phyloP scores from a whole-genome alignment of 257 asterid genomes.

The Solanum megistacrolobum region DNA sequence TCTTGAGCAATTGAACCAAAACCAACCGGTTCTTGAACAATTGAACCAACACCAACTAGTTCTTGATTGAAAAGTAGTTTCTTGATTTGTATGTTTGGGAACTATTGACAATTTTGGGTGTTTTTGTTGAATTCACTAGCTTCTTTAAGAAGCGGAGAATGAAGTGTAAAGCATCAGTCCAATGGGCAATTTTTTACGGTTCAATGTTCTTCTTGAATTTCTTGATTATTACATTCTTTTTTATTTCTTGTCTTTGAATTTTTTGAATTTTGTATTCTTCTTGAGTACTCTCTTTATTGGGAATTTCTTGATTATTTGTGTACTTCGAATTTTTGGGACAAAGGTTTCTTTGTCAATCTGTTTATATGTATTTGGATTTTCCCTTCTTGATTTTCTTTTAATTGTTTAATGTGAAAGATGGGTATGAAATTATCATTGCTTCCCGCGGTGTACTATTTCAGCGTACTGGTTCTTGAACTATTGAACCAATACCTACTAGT shows the following conservation, averaged over 20 bases:
- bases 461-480: neutral
- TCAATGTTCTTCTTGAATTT: neutral
- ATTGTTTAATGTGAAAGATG: neutral
- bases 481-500: neutral
- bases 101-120: neutral
- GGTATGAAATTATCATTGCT: neutral
- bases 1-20: too few relatives aligned
- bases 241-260: neutral
- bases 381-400: neutral
- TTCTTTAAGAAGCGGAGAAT: neutral
- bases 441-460: neutral
- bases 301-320: neutral
- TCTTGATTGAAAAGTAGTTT: neutral
- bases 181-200: neutral
- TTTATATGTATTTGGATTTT: neutral
- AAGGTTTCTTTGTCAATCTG: neutral
- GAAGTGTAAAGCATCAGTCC: neutral
- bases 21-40: neutral
- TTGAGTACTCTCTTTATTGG: neutral
- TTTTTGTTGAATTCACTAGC: neutral
- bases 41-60: neutral
- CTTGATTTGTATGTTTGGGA: neutral
- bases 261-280: neutral
- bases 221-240: neutral
- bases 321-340: neutral